phyloP scores from a whole-genome alignment of 139 green algal species.

The Axilococcus clingmanii region DNA sequence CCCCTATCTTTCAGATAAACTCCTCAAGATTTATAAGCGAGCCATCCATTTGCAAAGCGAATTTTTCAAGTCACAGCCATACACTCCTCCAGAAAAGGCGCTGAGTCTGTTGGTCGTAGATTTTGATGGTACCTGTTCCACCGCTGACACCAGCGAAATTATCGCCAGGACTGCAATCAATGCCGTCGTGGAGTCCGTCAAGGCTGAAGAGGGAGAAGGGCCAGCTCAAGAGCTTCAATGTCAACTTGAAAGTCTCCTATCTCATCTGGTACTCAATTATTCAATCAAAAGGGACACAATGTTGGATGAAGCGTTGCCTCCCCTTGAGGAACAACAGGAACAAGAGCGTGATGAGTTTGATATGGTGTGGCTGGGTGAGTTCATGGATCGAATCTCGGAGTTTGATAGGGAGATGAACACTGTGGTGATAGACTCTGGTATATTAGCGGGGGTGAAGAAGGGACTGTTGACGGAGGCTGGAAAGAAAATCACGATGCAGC shows the following conservation, averaged over 20 bases:
- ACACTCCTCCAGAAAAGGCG: constrained; percentile 6
- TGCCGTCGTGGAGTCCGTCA: not conserved
- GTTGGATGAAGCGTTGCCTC: constrained; percentile 33
- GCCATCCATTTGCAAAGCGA: constrained; percentile 62
- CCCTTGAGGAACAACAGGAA: constrained; percentile 4
- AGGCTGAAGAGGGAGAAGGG: not conserved
- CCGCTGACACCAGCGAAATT: constrained; percentile 43
- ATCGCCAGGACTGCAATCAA: constrained; percentile 45
- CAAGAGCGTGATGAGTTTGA: constrained; percentile 21
- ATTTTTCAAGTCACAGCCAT: constrained; percentile 61
- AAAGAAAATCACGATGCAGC: constrained; percentile 25
- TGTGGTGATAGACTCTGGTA: constrained; percentile 34
- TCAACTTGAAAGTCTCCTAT: constrained; percentile 16
- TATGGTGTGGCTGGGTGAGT: constrained; percentile 27
- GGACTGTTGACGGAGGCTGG: constrained; percentile 17
- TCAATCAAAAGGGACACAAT: constrained; percentile 18
- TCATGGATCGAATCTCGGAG: constrained; percentile 46
- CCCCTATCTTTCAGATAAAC: not conserved
- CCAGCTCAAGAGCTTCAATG: no score
- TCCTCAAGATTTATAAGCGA: constrained; percentile 25
- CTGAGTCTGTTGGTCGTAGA: constrained; percentile 56
- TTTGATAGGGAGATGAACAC: constrained; percentile 70
- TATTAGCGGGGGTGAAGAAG: constrained; percentile 38
- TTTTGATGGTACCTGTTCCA: constrained; percentile 72
- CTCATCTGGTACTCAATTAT: constrained; percentile 48